These are phyloP conservation scores for Mortierella sp. DNA, from an alignment of 371 early-diverging fungal species.

Conservation along the genomic window DNA sequence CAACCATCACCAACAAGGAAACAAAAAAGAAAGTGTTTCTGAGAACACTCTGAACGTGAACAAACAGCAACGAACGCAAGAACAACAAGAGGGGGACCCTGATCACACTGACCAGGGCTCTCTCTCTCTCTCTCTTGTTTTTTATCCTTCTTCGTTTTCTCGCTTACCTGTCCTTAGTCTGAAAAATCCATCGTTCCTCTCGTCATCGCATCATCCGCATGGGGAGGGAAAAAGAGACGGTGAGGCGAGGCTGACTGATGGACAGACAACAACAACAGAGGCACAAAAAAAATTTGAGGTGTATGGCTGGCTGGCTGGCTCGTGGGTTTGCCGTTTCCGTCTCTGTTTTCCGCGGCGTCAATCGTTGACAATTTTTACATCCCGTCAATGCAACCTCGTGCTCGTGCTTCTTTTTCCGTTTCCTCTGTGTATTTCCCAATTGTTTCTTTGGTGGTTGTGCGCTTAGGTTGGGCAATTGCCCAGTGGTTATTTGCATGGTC, in stretches of 20 bases:
- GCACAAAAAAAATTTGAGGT: neutral
- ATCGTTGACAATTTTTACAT: too few species aligned
- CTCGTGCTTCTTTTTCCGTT: neutral
- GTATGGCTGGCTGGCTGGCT: slow-evolving; percentile 1
- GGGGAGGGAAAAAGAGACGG: too few species aligned
- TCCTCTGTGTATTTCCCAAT: neutral
- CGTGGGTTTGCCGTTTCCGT: neutral
- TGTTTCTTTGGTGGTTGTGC: too few species aligned
- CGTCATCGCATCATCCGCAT: neutral
- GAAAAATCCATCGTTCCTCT: neutral
- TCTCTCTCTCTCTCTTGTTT: neutral
- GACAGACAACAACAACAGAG: neutral
- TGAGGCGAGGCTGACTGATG: too few species aligned
- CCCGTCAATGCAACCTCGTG: neutral
- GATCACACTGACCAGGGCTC: slow-evolving; percentile 7
- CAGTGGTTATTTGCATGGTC: too few species aligned
- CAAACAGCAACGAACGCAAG: neutral
- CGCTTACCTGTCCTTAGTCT: too few species aligned
- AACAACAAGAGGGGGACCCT: neutral
- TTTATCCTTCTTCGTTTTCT: neutral
- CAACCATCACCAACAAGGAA: too few species aligned
- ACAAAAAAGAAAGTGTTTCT: neutral
- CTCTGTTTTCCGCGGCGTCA: neutral
- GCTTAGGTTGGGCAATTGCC: too few species aligned
- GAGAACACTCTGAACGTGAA: neutral